Percentiles rank a stretch among this genome's conserved stretches.
phyloP scores from a whole-genome alignment of 352 stramenopile species.

The Globisporangium spinosum region DNA sequence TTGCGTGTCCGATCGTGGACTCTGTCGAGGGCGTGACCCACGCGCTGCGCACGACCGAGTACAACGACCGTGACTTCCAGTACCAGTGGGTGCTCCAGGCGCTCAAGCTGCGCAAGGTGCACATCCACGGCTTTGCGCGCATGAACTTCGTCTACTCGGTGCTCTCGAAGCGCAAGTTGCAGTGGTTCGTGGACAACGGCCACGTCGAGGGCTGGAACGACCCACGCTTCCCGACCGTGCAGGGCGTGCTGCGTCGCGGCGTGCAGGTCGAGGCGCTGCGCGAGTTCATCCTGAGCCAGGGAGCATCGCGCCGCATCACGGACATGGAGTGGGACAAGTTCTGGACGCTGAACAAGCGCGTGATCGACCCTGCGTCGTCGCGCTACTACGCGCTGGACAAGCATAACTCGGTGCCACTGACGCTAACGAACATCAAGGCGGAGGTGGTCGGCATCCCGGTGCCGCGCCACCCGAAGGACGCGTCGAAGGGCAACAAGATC shows the following conservation, averaged over 20 bases:
- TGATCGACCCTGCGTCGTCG: slow-evolving; percentile 93
- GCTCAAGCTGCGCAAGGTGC: slow-evolving; percentile 80
- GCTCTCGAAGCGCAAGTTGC: slow-evolving; percentile 98
- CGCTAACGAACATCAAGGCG: slow-evolving; percentile 75
- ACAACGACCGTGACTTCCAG: slow-evolving; percentile 98
- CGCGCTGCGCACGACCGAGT: slow-evolving; percentile 98
- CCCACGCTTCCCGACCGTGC: slow-evolving; percentile 97
- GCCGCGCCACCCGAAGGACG: slow-evolving; percentile 77
- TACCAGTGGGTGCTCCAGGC: slow-evolving; percentile 94
- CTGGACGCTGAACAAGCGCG: slow-evolving; percentile 99
- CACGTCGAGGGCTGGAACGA: slow-evolving; percentile 97
- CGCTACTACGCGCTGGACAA: slow-evolving; percentile 97
- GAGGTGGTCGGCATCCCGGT: slow-evolving; percentile 64
- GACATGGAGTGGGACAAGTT: slow-evolving; percentile 99
- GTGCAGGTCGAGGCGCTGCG: slow-evolving; percentile 94
- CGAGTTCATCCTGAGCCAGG: slow-evolving; percentile 97
- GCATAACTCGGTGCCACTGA: slow-evolving; percentile 82
- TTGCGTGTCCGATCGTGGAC: slow-evolving; percentile 99
- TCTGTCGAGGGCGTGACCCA: slow-evolving; percentile 98
- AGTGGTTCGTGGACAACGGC: slow-evolving; percentile 98
- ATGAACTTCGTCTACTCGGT: slow-evolving; percentile 99
- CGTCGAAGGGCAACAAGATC: slow-evolving; percentile 77
- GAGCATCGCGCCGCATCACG: slow-evolving; percentile 93
- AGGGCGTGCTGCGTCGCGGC: slow-evolving; percentile 94
- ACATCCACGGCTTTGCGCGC: slow-evolving; percentile 94